Evolutionary conservation across 2,329 filamentous ascomycete species (phyloP).

Genomic region (Nakataea oryzae): DNA sequence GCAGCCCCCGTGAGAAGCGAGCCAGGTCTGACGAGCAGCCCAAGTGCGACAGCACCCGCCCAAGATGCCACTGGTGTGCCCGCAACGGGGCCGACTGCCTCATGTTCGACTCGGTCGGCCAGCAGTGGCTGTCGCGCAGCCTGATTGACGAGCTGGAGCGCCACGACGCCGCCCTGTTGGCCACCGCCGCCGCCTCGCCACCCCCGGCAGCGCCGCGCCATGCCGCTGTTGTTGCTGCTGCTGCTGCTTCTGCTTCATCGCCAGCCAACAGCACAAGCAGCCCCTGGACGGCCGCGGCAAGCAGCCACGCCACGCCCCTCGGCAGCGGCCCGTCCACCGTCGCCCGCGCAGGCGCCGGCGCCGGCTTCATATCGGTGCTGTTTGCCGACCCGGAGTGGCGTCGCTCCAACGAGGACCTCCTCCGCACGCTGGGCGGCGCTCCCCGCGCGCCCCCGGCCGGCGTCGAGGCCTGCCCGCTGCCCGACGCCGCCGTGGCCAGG

Average conservation of each 20-base stretch:
- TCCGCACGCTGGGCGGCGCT: constrained; percentile 3
- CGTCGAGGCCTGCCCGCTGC: constrained; percentile 5
- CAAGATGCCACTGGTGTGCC: constrained; percentile 17
- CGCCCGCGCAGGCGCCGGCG: not conserved
- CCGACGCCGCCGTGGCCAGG: constrained; percentile 5
- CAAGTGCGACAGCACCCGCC: constrained; percentile 18
- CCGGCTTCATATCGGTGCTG: constrained; percentile 2
- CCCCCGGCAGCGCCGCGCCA: too few relatives aligned
- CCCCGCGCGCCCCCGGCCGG: constrained; percentile 2
- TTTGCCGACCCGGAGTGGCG: constrained; percentile 10
- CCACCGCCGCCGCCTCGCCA: constrained; percentile 6
- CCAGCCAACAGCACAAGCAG: too few relatives aligned
- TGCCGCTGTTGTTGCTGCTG: too few relatives aligned
- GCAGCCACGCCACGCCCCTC: not conserved
- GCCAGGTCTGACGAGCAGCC: not conserved
- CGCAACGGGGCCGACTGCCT: constrained; percentile 16
- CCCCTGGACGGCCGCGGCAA: not conserved
- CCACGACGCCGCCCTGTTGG: constrained; percentile 5
- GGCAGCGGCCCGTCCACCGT: not conserved
- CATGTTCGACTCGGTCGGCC: constrained; percentile 14
- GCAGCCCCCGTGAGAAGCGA: too few relatives aligned
- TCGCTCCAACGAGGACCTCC: constrained; percentile 7
- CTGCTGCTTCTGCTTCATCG: too few relatives aligned
- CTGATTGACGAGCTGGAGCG: constrained; percentile 16
- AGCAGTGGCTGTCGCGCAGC: constrained; percentile 14